phyloP scores from a whole-genome alignment of 2,329 filamentous ascomycete genomes.

The Verticillium albo-atrum region DNA sequence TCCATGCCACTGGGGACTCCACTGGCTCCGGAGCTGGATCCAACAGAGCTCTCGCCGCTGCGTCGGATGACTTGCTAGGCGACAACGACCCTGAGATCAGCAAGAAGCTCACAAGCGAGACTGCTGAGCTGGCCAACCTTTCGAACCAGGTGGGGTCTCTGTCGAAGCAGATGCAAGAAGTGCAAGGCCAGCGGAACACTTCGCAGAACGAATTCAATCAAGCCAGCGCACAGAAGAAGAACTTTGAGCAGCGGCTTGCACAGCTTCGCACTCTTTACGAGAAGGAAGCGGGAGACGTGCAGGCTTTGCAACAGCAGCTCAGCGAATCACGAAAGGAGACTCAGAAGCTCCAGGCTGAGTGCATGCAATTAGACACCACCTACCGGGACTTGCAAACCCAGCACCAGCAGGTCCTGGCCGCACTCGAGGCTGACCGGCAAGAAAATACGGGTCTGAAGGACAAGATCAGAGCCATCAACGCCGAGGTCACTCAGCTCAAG shows the following conservation, averaged over 20 bases:
- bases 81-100: constrained; percentile 85
- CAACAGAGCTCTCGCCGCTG: constrained; percentile 29
- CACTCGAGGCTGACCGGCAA: constrained; percentile 79
- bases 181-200: constrained; percentile 73
- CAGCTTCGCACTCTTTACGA: constrained; percentile 88
- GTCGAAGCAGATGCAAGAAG: constrained; percentile 90
- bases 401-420: constrained; percentile 69
- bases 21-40: constrained; percentile 36
- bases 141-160: constrained; percentile 92
- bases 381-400: constrained; percentile 79
- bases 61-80: constrained; percentile 80
- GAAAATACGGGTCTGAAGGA: constrained; percentile 86
- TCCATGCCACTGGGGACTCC: constrained; percentile 69
- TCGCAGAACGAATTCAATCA: constrained; percentile 81
- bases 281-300: constrained; percentile 85
- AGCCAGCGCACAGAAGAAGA: constrained; percentile 80
- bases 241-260: constrained; percentile 83
- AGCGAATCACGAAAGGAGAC: constrained; percentile 73
- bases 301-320: constrained; percentile 78
- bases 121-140: constrained; percentile 87
- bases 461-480: constrained; percentile 77
- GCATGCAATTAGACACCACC: constrained; percentile 74
- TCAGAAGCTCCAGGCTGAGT: constrained; percentile 77
- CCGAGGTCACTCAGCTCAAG: constrained; percentile 77
- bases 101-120: constrained; percentile 84